Evolutionary conservation across 202 grass and related monocot genomes (phyloP).

Genomic region (Panicum hallii): DNA sequence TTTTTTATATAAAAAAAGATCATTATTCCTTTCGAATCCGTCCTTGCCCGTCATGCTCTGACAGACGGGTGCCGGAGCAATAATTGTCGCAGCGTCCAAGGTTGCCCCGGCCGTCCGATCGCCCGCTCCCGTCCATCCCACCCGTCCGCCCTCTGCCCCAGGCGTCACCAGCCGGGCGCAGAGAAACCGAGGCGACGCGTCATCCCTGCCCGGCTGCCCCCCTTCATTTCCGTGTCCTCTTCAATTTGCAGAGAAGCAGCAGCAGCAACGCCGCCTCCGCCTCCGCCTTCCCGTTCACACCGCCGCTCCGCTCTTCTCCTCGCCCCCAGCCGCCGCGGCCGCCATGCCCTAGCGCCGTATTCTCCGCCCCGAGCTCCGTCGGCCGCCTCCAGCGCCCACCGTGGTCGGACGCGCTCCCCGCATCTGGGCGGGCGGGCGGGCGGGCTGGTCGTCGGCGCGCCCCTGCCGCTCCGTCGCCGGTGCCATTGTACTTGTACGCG

Average conservation of each 20-base stretch:
- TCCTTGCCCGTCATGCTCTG: background rate
- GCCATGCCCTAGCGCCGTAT: slow-evolving; percentile 11
- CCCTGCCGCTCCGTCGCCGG: background rate
- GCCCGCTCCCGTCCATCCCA: background rate
- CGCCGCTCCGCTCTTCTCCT: background rate
- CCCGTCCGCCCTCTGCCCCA: background rate
- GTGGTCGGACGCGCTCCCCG: slow-evolving; percentile 2
- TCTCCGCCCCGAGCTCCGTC: background rate
- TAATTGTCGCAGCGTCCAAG: slow-evolving; percentile 23
- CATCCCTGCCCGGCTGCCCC: background rate
- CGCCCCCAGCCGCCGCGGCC: background rate
- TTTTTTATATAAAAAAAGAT: too few species aligned
- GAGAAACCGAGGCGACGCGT: background rate
- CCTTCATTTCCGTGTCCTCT: slow-evolving; percentile 12
- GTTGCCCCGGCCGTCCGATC: background rate
- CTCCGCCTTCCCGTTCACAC: background rate
- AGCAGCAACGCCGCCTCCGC: background rate
- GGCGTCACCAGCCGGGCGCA: background rate
- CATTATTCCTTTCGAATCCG: too few species aligned
- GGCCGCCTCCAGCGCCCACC: background rate
- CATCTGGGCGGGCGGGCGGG: slow-evolving; percentile 7
- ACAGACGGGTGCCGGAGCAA: background rate
- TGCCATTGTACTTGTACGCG: background rate
- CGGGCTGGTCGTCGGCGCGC: background rate
- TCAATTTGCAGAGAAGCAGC: background rate